A percentile compares a stretch with the other conserved stretches of the same genome.
phyloP scores from a whole-genome alignment of 164 flowering plant species.

The Liriodendron chinense region DNA sequence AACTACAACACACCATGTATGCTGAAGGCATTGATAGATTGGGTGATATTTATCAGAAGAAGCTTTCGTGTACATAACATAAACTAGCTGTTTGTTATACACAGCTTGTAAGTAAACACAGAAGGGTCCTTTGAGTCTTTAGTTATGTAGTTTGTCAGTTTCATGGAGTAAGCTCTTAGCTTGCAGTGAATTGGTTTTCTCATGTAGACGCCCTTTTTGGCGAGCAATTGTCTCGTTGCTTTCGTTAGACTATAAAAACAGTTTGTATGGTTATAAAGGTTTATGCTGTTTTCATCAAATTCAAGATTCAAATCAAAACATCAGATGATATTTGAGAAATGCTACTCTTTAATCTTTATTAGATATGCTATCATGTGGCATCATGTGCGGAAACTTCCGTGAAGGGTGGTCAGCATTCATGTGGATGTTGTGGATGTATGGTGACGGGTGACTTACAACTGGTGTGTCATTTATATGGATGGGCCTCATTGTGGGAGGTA shows the following conservation, averaged over 20 bases:
- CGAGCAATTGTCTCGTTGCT: slow-evolving; percentile 7
- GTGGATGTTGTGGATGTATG: too few species aligned
- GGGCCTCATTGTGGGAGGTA: too few species aligned
- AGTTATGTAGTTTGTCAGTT: not conserved
- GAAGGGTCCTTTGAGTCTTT: not conserved
- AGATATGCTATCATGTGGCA: too few species aligned
- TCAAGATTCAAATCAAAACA: not conserved
- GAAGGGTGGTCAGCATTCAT: too few species aligned
- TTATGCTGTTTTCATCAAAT: not conserved
- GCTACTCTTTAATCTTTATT: too few species aligned
- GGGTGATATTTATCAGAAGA: not conserved
- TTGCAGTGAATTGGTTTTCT: slow-evolving; percentile 5
- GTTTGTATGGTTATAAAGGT: not conserved
- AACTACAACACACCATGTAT: slow-evolving; percentile 11
- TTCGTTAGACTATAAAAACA: not conserved
- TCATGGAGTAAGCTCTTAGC: not conserved
- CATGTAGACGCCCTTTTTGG: slow-evolving; percentile 1
- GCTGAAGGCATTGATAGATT: slow-evolving; percentile 3
- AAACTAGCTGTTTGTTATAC: not conserved
- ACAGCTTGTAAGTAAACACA: slow-evolving; percentile 4
- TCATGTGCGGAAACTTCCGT: too few species aligned
- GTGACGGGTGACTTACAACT: too few species aligned
- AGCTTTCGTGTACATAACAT: not conserved
- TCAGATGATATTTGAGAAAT: not conserved
- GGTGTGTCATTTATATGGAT: too few species aligned